phyloP scores from a whole-genome alignment of 139 green algal species.

The Coelastrella sp. region DNA sequence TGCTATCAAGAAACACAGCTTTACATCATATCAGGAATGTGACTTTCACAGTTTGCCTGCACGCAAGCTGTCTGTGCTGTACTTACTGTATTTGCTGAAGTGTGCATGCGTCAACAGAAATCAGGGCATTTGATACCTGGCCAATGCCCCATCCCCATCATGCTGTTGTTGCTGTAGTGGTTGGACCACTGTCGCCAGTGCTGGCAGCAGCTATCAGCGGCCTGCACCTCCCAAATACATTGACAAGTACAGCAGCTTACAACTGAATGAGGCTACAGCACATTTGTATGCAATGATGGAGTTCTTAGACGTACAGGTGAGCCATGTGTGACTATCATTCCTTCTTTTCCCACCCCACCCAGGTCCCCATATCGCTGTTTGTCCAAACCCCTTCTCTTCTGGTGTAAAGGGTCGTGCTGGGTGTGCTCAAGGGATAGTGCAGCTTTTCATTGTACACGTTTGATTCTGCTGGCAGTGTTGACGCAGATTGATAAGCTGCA shows the following conservation, averaged over 20 bases:
- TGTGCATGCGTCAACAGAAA: background rate
- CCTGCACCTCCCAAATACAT: slow-evolving; percentile 27
- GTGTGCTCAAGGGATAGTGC: too few relatives aligned
- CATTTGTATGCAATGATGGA: slow-evolving; percentile 43
- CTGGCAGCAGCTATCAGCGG: background rate
- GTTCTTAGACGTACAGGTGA: slow-evolving; percentile 11
- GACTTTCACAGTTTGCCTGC: too few relatives aligned
- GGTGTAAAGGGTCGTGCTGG: too few relatives aligned
- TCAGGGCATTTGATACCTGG: background rate
- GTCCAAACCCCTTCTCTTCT: background rate
- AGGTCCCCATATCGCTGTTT: background rate
- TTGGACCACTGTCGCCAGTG: background rate
- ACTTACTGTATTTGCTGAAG: too few relatives aligned
- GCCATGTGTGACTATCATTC: background rate
- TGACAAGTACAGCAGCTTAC: slow-evolving; percentile 1
- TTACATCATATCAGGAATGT: too few relatives aligned
- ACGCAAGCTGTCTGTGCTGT: too few relatives aligned
- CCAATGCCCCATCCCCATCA: background rate
- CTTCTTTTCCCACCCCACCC: too few relatives aligned
- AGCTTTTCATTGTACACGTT: too few relatives aligned
- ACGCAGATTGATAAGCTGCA: too few relatives aligned
- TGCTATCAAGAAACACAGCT: background rate
- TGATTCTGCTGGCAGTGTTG: too few relatives aligned
- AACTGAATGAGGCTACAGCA: background rate
- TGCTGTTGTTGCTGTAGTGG: background rate